phyloP scores from a whole-genome alignment of 2,329 filamentous ascomycete genomes.

The Ceratocystis cacaofunesta region DNA sequence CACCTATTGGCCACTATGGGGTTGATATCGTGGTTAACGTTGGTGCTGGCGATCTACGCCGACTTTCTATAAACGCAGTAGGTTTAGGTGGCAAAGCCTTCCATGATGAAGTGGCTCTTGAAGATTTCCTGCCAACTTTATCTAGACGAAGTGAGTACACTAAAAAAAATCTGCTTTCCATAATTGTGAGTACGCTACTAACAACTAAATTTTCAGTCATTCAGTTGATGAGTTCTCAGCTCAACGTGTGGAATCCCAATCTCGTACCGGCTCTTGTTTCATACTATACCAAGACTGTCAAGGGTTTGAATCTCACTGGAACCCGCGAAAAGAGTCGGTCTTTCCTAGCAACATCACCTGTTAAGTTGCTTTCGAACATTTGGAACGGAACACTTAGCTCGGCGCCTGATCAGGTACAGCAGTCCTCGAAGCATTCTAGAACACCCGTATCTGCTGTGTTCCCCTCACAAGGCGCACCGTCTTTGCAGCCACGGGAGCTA shows the following conservation, averaged over 20 bases:
- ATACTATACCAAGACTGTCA: constrained; percentile 64
- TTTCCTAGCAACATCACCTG: constrained; percentile 68
- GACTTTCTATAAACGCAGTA: constrained; percentile 36
- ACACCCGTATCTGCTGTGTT: constrained; percentile 27
- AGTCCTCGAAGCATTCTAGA: constrained; percentile 28
- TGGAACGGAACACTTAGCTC: constrained; percentile 38
- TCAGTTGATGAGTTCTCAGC: constrained; percentile 55
- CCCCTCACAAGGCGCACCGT: constrained; percentile 21
- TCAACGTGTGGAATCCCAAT: constrained; percentile 48
- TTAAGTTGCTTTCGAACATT: constrained; percentile 77
- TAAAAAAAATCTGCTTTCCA: neutral
- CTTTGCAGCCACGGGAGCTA: constrained; percentile 26
- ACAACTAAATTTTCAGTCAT: constrained; percentile 37
- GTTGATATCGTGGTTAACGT: constrained; percentile 58
- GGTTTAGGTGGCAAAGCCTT: constrained; percentile 58
- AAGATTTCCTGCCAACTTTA: constrained; percentile 61
- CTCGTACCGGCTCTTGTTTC: constrained; percentile 56
- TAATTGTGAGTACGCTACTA: neutral
- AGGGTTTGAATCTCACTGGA: constrained; percentile 48
- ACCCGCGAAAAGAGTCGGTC: constrained; percentile 50
- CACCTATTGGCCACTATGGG: constrained; percentile 50
- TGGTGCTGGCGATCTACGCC: constrained; percentile 33
- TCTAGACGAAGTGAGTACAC: constrained; percentile 50
- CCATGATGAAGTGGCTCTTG: constrained; percentile 55
- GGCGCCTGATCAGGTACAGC: constrained; percentile 25